Base-by-base conservation (phyloP, 345 rosid species). In the Raphanus raphanistrum region DNA sequence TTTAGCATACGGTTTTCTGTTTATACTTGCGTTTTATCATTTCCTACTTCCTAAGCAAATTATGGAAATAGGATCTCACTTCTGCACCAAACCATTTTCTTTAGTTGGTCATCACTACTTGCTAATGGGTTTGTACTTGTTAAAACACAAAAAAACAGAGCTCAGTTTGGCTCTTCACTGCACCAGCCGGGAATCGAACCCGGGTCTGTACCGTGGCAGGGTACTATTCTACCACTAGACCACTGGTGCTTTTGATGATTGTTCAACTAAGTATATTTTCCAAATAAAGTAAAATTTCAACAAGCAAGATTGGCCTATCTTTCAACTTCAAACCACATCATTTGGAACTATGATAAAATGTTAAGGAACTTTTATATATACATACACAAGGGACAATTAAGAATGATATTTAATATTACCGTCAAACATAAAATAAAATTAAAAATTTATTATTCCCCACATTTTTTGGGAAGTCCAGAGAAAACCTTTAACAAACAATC, bases 101-200 rank as follows among this genome's bases (percentile, higher is more conserved):
- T 21, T 21, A 21, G 21, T 21, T 21, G 21, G 21, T 21, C 21
- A 21, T 21, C 21, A 21, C 21, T 21, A 21, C 21, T n/a, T n/a
- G n/a, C n/a, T n/a, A n/a, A n/a, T n/a, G n/a, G n/a, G n/a, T n/a
- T n/a, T n/a, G n/a, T n/a, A n/a, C n/a, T n/a, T n/a, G n/a, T n/a
- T n/a, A n/a, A n/a, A n/a, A n/a, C n/a, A n/a, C n/a, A n/a, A n/a
- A n/a, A 21, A 21, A 21, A 21, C 21, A 21, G 21, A 21, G 21
- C 21, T 21, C 21, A 21, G 0, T 21, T 0, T 21, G 1, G 21
- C 55, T 48, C 55, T n/a, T 35, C 10, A 45, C 4, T 76, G 93
- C 91, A 87, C 87, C 89, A 86, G 91, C 89, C 85, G 87, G 90
- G 83, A 86, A 86, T 87, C 88, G 88, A 88, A 86, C 93, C 86